These are phyloP conservation scores for Lichenothelia convexa DNA, from an alignment of 495 filamentous ascomycete species.

Conservation along the genomic window DNA sequence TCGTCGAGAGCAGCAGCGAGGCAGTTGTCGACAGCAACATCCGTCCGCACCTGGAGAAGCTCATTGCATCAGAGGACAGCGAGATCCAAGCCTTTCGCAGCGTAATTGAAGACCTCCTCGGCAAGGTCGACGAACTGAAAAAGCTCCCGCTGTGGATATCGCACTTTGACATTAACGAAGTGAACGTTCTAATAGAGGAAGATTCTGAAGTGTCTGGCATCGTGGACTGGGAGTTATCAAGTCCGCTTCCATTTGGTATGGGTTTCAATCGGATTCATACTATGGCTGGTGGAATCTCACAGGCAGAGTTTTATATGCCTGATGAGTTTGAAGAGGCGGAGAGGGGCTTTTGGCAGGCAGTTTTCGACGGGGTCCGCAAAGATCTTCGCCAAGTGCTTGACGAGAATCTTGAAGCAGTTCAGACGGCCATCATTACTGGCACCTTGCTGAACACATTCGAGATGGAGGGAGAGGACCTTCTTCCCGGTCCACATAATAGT, in stretches of 20 bases:
- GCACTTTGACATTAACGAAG: conserved; percentile 19
- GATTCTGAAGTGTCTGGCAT: conserved; percentile 17
- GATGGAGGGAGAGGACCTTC: conserved; percentile 11
- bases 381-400: conserved; percentile 7
- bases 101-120: no score
- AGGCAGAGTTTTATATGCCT: conserved; percentile 18
- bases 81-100: no score
- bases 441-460: conserved; percentile 15
- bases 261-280: no score
- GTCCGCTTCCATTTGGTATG: no score
- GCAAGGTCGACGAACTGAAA: conserved; percentile 14
- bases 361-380: conserved; percentile 8
- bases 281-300: no score
- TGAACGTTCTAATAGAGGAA: conserved; percentile 20
- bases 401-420: conserved; percentile 9
- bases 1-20: not conserved
- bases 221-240: no score
- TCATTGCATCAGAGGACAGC: not conserved
- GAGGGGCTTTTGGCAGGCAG: conserved; percentile 14
- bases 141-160: conserved; percentile 18
- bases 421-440: conserved; percentile 13
- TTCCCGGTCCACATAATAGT: conserved; percentile 4
- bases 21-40: not conserved
- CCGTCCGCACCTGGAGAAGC: not conserved
- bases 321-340: conserved; percentile 18